Evolutionary conservation across 2,329 filamentous ascomycete genomes (phyloP), one percentile per base, ranked within the genome.

Genomic region (Hymenotorrendiella dingleyae): DNA sequence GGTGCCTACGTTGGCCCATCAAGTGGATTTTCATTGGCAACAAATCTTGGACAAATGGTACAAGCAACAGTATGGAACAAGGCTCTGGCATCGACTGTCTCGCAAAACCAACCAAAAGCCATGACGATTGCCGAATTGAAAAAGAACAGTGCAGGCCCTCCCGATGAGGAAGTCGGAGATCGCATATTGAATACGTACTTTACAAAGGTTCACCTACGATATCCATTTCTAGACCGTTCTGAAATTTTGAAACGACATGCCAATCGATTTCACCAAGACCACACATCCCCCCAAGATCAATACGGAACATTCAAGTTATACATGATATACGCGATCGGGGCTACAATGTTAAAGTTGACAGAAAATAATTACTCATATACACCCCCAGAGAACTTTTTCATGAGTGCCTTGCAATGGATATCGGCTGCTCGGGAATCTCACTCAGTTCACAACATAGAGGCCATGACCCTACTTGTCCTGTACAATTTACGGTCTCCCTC

Each of bases 11-110:
- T 73, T 19, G 69, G 69, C 19, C 66, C 68, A 7, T 72, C 70
- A 16, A 36, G 69, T 9, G 71, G 71, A 7, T 62, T 73, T 23
- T 67, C 69, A 11, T 52, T 74, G 33, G 71, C 71, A 4, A 62
- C 68, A 7, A 70, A 73, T 47, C 59, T 75, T 6, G 69, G 71
- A 17, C 69, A 72, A 38, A 74, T 75, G 68, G 70, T 74, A 7
- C 71, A 74, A 50, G 68, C 70, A 0, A 73, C 70, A 14, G 70
- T 73, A 1, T 74, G 71, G 71, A 72, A 72, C 36, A 73, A 74
- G 47, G 67, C 70, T 2, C 56, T 73, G n/a, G 57, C 54, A 19
- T 48, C 46, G 27, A 47, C 36, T 36, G 44, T 50, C 30, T 43
- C 34, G 20, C 51, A 48, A 39, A 47, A 42, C 17, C 41, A 52